These are phyloP conservation scores for Mediolabrus comicus DNA, from an alignment of 108 stramenopile genomes.

Conservation along the genomic window DNA sequence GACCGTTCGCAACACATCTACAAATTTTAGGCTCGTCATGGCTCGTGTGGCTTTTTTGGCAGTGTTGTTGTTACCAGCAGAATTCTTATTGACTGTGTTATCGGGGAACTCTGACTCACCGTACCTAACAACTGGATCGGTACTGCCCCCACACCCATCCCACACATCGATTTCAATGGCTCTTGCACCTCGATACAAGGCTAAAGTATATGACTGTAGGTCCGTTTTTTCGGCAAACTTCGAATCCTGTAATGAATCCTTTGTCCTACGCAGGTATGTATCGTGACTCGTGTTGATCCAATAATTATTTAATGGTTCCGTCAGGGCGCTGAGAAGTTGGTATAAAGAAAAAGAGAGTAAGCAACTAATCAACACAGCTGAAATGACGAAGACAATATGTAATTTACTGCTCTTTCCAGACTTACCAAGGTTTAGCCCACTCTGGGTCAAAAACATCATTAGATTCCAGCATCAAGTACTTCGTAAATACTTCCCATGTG, in stretches of 20 bases:
- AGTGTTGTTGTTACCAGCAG: too few species aligned
- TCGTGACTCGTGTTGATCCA: slow-evolving; percentile 96
- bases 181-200: slow-evolving; percentile 89
- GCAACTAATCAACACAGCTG: neutral
- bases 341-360: neutral
- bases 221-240: slow-evolving; percentile 41
- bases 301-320: slow-evolving; percentile 82
- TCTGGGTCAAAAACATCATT: slow-evolving; percentile 74
- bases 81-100: slow-evolving; percentile 5
- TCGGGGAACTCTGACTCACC: slow-evolving; percentile 18
- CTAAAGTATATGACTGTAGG: slow-evolving; percentile 76
- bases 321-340: slow-evolving; percentile 68
- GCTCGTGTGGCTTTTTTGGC: slow-evolving; percentile 2
- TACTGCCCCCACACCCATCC: slow-evolving; percentile 66
- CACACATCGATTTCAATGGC: slow-evolving; percentile 97
- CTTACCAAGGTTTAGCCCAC: slow-evolving; percentile 36
- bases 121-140: slow-evolving; percentile 49
- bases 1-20: slow-evolving; percentile 66
- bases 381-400: neutral
- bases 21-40: slow-evolving; percentile 28
- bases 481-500: slow-evolving; percentile 62
- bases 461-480: slow-evolving; percentile 45
- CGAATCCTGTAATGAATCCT: slow-evolving; percentile 81
- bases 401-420: too few species aligned
- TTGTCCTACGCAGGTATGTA: slow-evolving; percentile 94